Base-by-base conservation (phyloP, 2,329 filamentous ascomycete species). In the Pseudopithomyces chartarum region DNA sequence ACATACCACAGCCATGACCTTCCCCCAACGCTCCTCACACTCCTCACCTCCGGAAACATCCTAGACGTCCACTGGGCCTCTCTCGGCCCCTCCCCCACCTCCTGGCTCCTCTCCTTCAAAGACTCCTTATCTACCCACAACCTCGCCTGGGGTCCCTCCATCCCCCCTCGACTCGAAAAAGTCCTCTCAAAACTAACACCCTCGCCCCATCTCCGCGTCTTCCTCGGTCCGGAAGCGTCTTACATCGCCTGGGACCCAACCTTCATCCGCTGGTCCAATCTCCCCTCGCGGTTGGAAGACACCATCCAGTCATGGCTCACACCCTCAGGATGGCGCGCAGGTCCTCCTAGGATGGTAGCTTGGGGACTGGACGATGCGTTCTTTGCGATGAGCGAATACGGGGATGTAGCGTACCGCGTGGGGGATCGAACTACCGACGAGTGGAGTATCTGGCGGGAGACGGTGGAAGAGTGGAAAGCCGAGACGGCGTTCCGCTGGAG, bases 351-450 rank as follows among this genome's bases (percentile, higher is more conserved):
- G 3, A 66, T 72, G 15, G 66, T 73, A 2, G 68, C 66, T 1
- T 73, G 73, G 70, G 71, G 73, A 0, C 59, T 58, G 8, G 58
- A 67, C 11, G 67, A 66, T n/a, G 68, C 72, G 4, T 75, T 68
- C 54, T 75, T 76, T 45, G 69, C 71, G 6, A 68, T 75, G 64
- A 75, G 71, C 43, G 72, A 76, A 54, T 75, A 75, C 38, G 73
- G 70, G 2, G 67, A 73, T 34, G 69, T 73, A 0, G 66, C 64
- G 1, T 74, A 69, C 34, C 46, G 63, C 1, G 47, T 71, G 0
- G 71, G 71, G 7, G 29, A 23, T 3, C 42, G 36, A 11, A 40
- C 34, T 1, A 29, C 15, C 23, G 59, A 68, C 6, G 54, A 58
- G 12, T 74, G 70, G 69, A 58, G 62, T 2, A 70, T 70, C 3